Evolutionary conservation across 2,329 filamentous ascomycete species (phyloP), one percentile per base, ranked within the genome.

Genomic region (Phialophora expanda): DNA sequence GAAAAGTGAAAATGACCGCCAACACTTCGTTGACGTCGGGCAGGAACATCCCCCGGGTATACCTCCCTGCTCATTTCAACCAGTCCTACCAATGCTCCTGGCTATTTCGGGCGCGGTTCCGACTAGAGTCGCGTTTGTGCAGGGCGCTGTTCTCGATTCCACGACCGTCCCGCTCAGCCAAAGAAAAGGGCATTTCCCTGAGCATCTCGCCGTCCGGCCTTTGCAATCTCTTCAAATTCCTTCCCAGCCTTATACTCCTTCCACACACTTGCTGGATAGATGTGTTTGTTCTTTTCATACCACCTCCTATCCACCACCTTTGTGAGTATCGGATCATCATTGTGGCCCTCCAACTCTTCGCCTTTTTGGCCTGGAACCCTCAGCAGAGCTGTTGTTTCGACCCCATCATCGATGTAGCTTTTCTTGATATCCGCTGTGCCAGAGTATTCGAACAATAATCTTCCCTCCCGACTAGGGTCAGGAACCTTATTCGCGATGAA

Each of bases 221-320:
- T 83, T 85, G 74, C 87, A 85, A 80, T 96, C 68, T 81, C 77
- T 66, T 79, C 76, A 70, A 82, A 96, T 73, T 97, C 91, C 78
- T 90, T 91, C 67, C 92, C 91, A 0, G 93, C 90, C 71, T 97
- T 93, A 76, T 96, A 99, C 69, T 96, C 91, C 73, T 93, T 92
- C 95, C 95, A 99, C 55, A 94, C 86, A 76, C 92, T 98, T 22
- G 94, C 94, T 0, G 95, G 95, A 76, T 94, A 99, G 65, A 99
- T 98, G 78, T 99, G 95, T 79, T 98, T 99, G 77, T 98, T 97
- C 74, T 89, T 87, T 81, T 97, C 93, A 77, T 97, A 99, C 95
- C 95, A 99, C 66, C 95, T 84, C 66, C 95, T 86, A 80, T 99
- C 94, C 3, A 99, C 94, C 3, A 99, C 93, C 76, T 97, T 98